Evolutionary conservation across 176 grass and related monocot genomes (phyloP), one percentile per base, ranked within the genome.

Genomic region (barley (Hordeum vulgare)): DNA sequence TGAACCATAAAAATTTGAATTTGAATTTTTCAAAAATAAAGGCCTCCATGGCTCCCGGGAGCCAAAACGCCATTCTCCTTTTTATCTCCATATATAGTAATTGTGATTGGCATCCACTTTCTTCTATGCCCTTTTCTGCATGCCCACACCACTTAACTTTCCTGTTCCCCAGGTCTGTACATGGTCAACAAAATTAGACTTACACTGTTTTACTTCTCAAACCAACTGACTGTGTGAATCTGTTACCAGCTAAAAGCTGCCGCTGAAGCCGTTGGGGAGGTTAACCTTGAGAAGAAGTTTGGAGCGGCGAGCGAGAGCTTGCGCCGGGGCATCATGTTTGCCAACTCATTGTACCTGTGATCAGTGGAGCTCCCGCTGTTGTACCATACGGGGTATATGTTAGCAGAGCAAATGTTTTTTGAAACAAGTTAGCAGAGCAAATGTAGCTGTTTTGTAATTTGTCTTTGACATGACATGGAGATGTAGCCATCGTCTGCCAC

Each of bases 261-360:
- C 75, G 90, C 96, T 27, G 71, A 88, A 34, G 93, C 96, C 6
- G 93, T 93, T 29, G 96, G 96, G 54, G 96, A 98, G 83, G 80
- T 59, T 25, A 87, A 91, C 61, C 91, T 98, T 10, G 83, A 88
- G 82, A 73, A 87, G 24, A 98, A 95, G 72, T 95, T 98, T 83
- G 83, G 72, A 78, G 82, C 60, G 20, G 91, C 88, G 18, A 95
- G 93, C 51, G 90, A 95, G 9, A 93, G 90, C 72, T 86, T 98
- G 28, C 85, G 90, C 37, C 77, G 96, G 83, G 96, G 96, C 39
- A 98, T 98, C 75, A 98, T 98, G 96, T 95, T 98, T 74, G 89
- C 96, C 37, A 98, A 95, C 68, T 98, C 96, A 3, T 86, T 98
- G 37, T 98, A 98, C 84, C 85, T 95, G 89, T 95, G 74, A 93